Percentiles rank a stretch among this genome's conserved stretches.
Evolutionary conservation across 1,139 yeast species (phyloP).

Genomic region (Pneumocystis oryctolagi): DNA sequence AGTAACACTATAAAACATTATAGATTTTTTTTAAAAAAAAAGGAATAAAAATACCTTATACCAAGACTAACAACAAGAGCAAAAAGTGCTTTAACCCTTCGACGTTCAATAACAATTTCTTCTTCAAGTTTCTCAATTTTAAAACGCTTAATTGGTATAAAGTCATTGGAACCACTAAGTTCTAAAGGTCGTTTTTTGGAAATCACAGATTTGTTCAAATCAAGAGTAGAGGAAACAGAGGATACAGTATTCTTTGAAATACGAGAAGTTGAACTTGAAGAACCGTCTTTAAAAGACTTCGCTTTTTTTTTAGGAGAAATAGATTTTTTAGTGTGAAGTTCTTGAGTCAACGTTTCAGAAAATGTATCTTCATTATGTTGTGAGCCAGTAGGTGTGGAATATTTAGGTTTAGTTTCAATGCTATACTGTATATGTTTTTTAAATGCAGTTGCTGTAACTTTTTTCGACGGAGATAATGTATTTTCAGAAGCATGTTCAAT

Average conservation of each 20-base stretch:
- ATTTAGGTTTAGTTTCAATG: not conserved
- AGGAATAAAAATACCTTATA: not conserved
- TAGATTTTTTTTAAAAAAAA: not conserved
- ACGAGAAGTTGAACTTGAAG: not conserved
- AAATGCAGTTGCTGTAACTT: not conserved
- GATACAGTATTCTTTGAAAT: not conserved
- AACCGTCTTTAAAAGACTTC: not conserved
- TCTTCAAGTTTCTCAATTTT: slow-evolving; percentile 10
- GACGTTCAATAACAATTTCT: slow-evolving; percentile 10
- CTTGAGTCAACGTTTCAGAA: not conserved
- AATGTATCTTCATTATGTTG: not conserved
- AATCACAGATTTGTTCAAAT: not conserved
- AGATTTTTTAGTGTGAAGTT: not conserved
- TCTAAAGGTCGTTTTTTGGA: slow-evolving; percentile 1
- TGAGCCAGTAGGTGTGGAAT: not conserved
- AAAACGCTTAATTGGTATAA: slow-evolving; percentile 8
- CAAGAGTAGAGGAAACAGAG: not conserved
- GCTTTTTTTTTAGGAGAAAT: not conserved
- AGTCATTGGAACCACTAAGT: not conserved
- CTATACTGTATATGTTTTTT: not conserved
- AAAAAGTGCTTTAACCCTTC: slow-evolving; percentile 11
- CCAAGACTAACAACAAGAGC: slow-evolving; percentile 13
- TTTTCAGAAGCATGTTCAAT: slow-evolving; percentile 1
- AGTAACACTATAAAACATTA: not conserved
- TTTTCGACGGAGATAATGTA: not conserved